phyloP scores from a whole-genome alignment of 2,329 filamentous ascomycete genomes.

The Didymosphaeria variabile region DNA sequence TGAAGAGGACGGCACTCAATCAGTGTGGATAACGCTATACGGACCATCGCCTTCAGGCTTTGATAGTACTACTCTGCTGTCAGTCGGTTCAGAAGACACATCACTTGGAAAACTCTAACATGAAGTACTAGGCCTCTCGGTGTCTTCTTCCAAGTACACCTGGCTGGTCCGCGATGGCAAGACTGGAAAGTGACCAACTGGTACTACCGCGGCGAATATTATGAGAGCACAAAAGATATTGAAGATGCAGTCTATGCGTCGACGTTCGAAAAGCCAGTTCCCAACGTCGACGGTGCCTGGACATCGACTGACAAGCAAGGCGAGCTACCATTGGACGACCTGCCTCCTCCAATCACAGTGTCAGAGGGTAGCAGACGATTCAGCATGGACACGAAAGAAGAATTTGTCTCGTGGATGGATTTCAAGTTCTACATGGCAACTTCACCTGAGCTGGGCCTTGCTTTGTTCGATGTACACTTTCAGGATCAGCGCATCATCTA shows the following conservation, averaged over 20 bases:
- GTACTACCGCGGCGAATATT: conserved; percentile 65
- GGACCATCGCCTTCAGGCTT: conserved; percentile 50
- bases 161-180: conserved; percentile 61
- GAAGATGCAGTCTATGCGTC: conserved; percentile 54
- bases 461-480: conserved; percentile 62
- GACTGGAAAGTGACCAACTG: conserved; percentile 63
- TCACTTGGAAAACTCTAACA: not conserved
- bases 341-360: conserved; percentile 62
- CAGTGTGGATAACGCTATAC: conserved; percentile 60
- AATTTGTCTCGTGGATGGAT: conserved; percentile 63
- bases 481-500: conserved; percentile 66
- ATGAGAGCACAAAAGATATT: conserved; percentile 60
- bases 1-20: conserved; percentile 47
- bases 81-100: not conserved
- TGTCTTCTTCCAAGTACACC: conserved; percentile 54
- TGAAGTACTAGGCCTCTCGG: conserved; percentile 49
- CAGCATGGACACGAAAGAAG: conserved; percentile 52
- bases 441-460: conserved; percentile 58
- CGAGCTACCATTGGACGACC: conserved; percentile 57
- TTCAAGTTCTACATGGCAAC: conserved; percentile 64
- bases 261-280: conserved; percentile 58
- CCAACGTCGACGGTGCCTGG: conserved; percentile 61
- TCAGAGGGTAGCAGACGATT: conserved; percentile 55
- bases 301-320: conserved; percentile 55
- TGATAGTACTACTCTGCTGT: conserved; percentile 54